These are phyloP conservation scores for Gentiana straminea DNA, from an alignment of 257 asterid species.

Conservation along the genomic window DNA sequence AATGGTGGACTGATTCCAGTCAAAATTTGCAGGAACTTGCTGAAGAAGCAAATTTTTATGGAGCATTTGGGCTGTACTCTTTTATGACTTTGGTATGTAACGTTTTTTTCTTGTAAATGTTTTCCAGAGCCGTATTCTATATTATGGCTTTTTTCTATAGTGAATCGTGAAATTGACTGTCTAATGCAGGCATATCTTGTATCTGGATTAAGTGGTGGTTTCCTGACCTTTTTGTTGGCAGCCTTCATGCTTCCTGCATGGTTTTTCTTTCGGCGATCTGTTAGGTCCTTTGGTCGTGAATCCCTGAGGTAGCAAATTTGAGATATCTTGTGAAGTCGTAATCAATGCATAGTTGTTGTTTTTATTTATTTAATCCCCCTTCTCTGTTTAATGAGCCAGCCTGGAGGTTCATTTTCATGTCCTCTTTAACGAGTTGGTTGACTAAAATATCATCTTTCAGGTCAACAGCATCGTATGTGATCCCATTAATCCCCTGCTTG, in stretches of 20 bases:
- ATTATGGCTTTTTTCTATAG: background rate
- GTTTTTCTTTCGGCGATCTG: constrained; percentile 51
- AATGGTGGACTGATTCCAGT: constrained; percentile 4
- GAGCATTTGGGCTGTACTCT: constrained; percentile 93
- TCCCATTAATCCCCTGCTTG: constrained; percentile 68
- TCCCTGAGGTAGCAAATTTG: constrained; percentile 58
- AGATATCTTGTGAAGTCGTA: background rate
- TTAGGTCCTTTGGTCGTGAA: constrained; percentile 43
- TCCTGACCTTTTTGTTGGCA: constrained; percentile 54
- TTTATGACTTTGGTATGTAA: constrained; percentile 65
- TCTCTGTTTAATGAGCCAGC: no score
- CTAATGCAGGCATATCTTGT: constrained; percentile 66
- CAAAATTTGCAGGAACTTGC: constrained; percentile 52
- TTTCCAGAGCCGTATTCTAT: background rate
- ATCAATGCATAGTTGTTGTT: background rate
- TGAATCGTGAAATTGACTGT: constrained; percentile 9
- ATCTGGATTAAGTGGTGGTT: constrained; percentile 86
- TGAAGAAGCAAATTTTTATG: constrained; percentile 93
- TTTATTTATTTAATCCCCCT: background rate
- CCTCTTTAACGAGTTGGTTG: no score
- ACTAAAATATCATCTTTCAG: constrained; percentile 38
- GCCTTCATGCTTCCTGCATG: constrained; percentile 81
- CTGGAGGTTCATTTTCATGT: no score
- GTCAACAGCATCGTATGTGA: constrained; percentile 68
- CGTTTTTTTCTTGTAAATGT: constrained; percentile 1